Evolutionary conservation across 1,139 yeast genomes (phyloP).

Genomic region (Casaregolazyma lundiana): DNA sequence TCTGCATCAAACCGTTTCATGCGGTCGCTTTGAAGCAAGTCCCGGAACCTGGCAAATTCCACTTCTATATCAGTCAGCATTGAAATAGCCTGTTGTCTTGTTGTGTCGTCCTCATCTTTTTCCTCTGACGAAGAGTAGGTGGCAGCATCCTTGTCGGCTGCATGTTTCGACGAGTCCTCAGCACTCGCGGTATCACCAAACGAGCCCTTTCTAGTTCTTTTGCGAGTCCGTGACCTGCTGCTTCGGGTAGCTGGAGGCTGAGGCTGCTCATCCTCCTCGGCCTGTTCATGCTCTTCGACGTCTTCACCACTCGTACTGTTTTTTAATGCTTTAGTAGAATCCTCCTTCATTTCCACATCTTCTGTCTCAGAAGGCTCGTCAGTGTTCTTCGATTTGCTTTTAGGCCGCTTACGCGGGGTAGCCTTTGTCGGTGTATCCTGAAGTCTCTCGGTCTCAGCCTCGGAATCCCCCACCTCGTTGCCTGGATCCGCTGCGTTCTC

Average conservation of each 20-base stretch:
- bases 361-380: not conserved
- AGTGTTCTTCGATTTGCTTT: conserved; percentile 41
- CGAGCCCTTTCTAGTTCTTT: not conserved
- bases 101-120: conserved; percentile 19
- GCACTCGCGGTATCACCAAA: not conserved
- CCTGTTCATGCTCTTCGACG: not conserved
- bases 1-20: conserved; percentile 73
- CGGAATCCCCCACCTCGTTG: conserved; percentile 37
- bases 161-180: not conserved
- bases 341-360: conserved; percentile 2
- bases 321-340: not conserved
- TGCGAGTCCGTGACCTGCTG: not conserved
- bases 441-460: conserved; percentile 75
- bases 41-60: conserved; percentile 81
- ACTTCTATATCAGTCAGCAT: conserved; percentile 74
- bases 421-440: conserved; percentile 47
- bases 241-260: not conserved
- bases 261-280: not conserved
- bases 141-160: not conserved
- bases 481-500: not conserved
- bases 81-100: conserved; percentile 57
- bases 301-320: conserved; percentile 10
- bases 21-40: conserved; percentile 51
- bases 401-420: conserved; percentile 22
- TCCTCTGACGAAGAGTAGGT: conserved; percentile 8